These are phyloP conservation scores for Phlyctochytrium bullatum DNA, from an alignment of 192 early-diverging fungal species.

Conservation along the genomic window DNA sequence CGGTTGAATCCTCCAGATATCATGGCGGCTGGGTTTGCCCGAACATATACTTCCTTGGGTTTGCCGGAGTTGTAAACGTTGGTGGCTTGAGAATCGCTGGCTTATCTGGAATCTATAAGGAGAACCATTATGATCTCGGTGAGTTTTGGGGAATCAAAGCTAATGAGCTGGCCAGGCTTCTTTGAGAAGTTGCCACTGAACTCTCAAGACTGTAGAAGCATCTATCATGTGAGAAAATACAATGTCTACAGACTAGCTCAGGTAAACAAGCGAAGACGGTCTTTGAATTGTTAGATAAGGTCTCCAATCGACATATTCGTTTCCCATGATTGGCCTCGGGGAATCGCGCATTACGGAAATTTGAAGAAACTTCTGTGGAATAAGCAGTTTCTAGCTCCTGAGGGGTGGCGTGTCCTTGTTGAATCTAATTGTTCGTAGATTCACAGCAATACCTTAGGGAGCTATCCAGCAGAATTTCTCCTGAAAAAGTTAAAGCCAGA, in stretches of 20 bases:
- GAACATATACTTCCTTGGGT: constrained; percentile 92
- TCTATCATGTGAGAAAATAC: constrained; percentile 87
- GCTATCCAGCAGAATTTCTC: constrained; percentile 66
- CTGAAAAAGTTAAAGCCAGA: constrained; percentile 72
- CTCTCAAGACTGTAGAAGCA: constrained; percentile 56
- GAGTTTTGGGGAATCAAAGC: background rate
- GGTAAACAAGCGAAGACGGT: constrained; percentile 25
- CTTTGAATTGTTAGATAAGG: constrained; percentile 40
- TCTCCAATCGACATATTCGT: constrained; percentile 84
- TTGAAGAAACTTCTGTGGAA: constrained; percentile 49
- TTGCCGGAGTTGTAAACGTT: constrained; percentile 80
- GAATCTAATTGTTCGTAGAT: constrained; percentile 47
- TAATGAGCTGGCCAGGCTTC: constrained; percentile 50
- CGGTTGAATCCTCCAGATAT: constrained; percentile 50
- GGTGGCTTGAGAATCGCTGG: constrained; percentile 91
- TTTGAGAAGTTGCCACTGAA: constrained; percentile 79
- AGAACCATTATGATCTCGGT: constrained; percentile 37
- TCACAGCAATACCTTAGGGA: constrained; percentile 70
- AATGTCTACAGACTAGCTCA: constrained; percentile 76
- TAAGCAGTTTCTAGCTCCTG: constrained; percentile 74
- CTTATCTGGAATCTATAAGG: constrained; percentile 84
- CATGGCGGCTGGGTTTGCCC: constrained; percentile 94
- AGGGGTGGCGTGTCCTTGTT: constrained; percentile 40
- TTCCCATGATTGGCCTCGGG: constrained; percentile 95
- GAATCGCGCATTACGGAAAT: constrained; percentile 80